phyloP scores from a whole-genome alignment of 2,329 filamentous ascomycete species.

The Orbilia javanica region DNA sequence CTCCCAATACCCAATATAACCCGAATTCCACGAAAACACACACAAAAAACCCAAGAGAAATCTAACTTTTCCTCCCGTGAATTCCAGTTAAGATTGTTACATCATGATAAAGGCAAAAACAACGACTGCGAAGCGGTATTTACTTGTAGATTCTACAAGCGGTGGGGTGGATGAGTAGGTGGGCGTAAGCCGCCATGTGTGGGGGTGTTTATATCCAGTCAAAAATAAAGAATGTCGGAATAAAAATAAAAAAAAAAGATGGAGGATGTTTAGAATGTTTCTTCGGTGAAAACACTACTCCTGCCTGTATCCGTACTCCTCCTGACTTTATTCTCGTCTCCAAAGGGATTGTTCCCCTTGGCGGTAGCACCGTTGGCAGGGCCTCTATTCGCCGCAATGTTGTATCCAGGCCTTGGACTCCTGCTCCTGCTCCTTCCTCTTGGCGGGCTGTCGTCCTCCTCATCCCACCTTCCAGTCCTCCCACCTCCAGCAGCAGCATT shows the following conservation, averaged over 20 bases:
- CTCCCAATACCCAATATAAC: not conserved
- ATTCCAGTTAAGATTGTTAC: not conserved
- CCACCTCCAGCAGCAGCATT: not conserved
- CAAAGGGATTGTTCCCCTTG: constrained; percentile 43
- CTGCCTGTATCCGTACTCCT: constrained; percentile 52
- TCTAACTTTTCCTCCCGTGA: not conserved
- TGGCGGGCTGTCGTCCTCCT: constrained; percentile 46
- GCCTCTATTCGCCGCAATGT: constrained; percentile 42
- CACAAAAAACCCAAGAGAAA: not conserved
- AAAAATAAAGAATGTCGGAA: not conserved
- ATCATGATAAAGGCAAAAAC: not conserved
- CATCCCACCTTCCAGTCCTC: constrained; percentile 18
- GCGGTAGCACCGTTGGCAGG: constrained; percentile 25
- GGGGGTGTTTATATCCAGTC: not conserved
- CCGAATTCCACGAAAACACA: not conserved
- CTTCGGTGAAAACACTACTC: constrained; percentile 55
- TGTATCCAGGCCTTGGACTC: constrained; percentile 43
- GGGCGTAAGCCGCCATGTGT: constrained; percentile 14
- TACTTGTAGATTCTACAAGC: not conserved
- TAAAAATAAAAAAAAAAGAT: not conserved
- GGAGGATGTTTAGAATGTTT: constrained; percentile 49
- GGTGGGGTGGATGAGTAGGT: not conserved
- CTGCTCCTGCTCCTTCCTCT: constrained; percentile 42
- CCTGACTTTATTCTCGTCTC: constrained; percentile 44
- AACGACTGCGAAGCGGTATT: not conserved